These are phyloP conservation scores for Talaromyces islandicus DNA, from an alignment of 2,329 filamentous ascomycete genomes.

Conservation along the genomic window DNA sequence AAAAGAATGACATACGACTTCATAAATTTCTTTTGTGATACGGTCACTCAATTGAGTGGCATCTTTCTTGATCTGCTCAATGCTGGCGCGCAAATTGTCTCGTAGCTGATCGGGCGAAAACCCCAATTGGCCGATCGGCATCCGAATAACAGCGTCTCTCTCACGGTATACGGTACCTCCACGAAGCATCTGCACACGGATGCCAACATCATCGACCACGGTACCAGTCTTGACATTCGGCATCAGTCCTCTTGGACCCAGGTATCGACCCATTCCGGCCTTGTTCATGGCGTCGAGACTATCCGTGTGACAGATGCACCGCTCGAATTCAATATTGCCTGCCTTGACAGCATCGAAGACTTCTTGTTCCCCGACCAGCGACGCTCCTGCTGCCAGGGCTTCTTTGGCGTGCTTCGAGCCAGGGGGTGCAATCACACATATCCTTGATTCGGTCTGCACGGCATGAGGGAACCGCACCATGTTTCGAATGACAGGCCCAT, in stretches of 20 bases:
- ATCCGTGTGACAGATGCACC: slow-evolving; percentile 77
- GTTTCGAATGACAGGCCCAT: slow-evolving; percentile 80
- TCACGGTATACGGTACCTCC: slow-evolving; percentile 86
- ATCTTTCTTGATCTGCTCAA: slow-evolving; percentile 73
- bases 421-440: slow-evolving; percentile 87
- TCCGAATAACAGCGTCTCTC: slow-evolving; percentile 71
- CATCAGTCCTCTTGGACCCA: slow-evolving; percentile 91
- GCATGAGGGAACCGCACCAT: slow-evolving; percentile 83
- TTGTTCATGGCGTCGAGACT: slow-evolving; percentile 74
- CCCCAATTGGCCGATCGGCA: slow-evolving; percentile 85
- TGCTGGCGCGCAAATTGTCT: slow-evolving; percentile 73
- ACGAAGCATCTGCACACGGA: slow-evolving; percentile 72
- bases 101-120: slow-evolving; percentile 84
- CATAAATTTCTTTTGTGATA: slow-evolving; percentile 66
- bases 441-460: slow-evolving; percentile 79
- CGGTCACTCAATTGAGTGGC: slow-evolving; percentile 59
- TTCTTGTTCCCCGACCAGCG: slow-evolving; percentile 76
- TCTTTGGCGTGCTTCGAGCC: slow-evolving; percentile 67
- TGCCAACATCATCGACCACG: slow-evolving; percentile 71
- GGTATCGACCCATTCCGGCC: slow-evolving; percentile 69
- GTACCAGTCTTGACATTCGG: slow-evolving; percentile 83
- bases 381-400: slow-evolving; percentile 71
- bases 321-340: slow-evolving; percentile 79
- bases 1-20: slow-evolving; percentile 48
- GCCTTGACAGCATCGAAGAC: slow-evolving; percentile 73